A percentile compares a stretch with the other conserved stretches of the same genome.
These are phyloP conservation scores for Ceratocystiopsis minuta DNA, from an alignment of 2,329 filamentous ascomycete genomes.

Conservation along the genomic window DNA sequence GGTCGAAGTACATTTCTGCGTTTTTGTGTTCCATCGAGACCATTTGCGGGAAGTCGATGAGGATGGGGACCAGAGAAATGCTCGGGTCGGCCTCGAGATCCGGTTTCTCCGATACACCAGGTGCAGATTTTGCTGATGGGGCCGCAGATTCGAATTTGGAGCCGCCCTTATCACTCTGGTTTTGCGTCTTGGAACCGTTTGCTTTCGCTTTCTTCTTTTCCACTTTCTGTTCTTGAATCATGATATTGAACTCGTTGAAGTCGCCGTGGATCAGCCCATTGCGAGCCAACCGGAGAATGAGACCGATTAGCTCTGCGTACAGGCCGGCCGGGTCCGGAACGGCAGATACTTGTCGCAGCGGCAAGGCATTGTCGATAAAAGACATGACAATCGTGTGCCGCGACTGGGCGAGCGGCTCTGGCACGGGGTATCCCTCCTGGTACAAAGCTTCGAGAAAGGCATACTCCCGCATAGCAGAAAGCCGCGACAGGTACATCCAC, in stretches of 20 bases:
- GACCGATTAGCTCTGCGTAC: slow-evolving; percentile 76
- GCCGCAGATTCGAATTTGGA: no score
- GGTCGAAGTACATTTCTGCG: slow-evolving; percentile 93
- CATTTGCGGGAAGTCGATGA: slow-evolving; percentile 98
- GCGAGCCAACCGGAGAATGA: slow-evolving; percentile 68
- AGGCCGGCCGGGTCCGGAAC: slow-evolving; percentile 71
- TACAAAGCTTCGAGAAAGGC: slow-evolving; percentile 81
- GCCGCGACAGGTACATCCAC: slow-evolving; percentile 94
- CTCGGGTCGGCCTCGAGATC: not conserved
- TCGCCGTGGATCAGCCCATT: slow-evolving; percentile 92
- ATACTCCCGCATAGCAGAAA: slow-evolving; percentile 87
- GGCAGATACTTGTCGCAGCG: slow-evolving; percentile 69
- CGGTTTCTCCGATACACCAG: slow-evolving; percentile 5
- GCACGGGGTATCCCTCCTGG: slow-evolving; percentile 76
- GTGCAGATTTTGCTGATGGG: no score
- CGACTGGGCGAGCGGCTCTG: slow-evolving; percentile 72
- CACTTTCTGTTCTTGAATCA: slow-evolving; percentile 58
- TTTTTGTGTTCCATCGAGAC: slow-evolving; percentile 87
- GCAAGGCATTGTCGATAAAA: slow-evolving; percentile 81
- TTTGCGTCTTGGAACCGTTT: slow-evolving; percentile 7
- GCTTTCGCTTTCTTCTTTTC: slow-evolving; percentile 18
- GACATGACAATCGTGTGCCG: slow-evolving; percentile 95
- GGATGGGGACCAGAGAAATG: slow-evolving; percentile 45
- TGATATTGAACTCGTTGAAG: slow-evolving; percentile 98
- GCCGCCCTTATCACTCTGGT: no score